Evolutionary conservation across 495 filamentous ascomycete species (phyloP), one percentile per base, ranked within the genome.

Genomic region (Tuber umbilicatum): DNA sequence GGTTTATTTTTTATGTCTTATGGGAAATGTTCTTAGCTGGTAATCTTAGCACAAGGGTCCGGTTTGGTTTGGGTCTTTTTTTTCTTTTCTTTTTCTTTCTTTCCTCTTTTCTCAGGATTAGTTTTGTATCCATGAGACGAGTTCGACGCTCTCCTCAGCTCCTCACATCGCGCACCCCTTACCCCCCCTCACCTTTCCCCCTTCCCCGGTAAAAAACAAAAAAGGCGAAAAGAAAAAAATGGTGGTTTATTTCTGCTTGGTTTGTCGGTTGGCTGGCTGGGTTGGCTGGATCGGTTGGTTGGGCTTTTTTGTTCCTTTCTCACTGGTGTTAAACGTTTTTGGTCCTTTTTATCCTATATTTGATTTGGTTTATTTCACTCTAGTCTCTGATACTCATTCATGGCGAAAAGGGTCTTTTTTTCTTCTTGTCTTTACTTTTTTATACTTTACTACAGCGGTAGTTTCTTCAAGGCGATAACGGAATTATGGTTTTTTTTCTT

Each of bases 31-130:
- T 70, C 75, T 79, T 78, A 73, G 72, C 69, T 78, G 73, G 76
- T 72, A 73, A 78, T 78, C 69, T 73, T 78, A 70, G 72, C 76
- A 79, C 38, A 78, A 70, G 77, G 72, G 77, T 68, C 77, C 50
- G 50, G 76, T 70, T 39, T 73, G 19, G 68, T 69, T 79, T 71
- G 71, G 64, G 73, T 72, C 60, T 41, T 76, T 71, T 78, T 78
- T 78, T 79, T 64, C 27, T 70, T n/a, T n/a, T n/a, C n/a, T 76
- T 71, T 78, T 78, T 78, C 78, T 64, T 23, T 70, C 45, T 78
- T 55, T 78, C 71, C 69, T 77, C 55, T 55, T 75, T 75, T 40
- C 60, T 73, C 31, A 64, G 17, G 27, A 19, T 35, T 31, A 14
- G 55, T 64, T 31, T 64, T 17, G 55, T 64, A 14, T 64, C 55